Evolutionary conservation across 192 early-diverging fungal genomes (phyloP).

Genomic region (Lunasporangiospora selenospora): DNA sequence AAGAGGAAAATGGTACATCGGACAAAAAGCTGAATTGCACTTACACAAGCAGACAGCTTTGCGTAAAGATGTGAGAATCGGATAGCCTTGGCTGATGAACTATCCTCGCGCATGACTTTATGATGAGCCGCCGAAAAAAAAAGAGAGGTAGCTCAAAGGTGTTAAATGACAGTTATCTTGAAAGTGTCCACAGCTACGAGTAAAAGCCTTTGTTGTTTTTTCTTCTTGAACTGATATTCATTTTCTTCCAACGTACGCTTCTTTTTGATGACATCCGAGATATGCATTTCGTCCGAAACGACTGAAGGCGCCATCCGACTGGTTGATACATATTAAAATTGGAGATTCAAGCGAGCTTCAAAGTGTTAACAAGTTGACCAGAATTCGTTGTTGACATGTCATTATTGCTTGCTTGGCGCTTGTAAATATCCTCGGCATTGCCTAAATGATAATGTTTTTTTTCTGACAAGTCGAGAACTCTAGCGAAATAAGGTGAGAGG

Average conservation of each 20-base stretch:
- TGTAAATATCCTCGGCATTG: no score
- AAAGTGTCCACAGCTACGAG: no score
- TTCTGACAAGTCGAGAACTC: no score
- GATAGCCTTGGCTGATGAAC: slow-evolving; percentile 57
- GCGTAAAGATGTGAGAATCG: slow-evolving; percentile 66
- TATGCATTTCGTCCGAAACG: slow-evolving; percentile 59
- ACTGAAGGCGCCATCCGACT: slow-evolving; percentile 64
- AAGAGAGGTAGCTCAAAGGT: neutral
- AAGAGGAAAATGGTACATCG: neutral
- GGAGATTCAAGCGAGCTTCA: neutral
- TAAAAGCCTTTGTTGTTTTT: no score
- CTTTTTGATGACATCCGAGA: slow-evolving; percentile 69
- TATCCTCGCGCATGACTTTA: slow-evolving; percentile 61
- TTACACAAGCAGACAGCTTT: slow-evolving; percentile 59
- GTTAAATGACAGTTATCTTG: neutral
- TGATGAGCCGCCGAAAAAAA: neutral
- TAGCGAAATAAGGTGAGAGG: no score
- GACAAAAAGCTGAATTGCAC: neutral
- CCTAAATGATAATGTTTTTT: no score
- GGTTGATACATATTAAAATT: neutral
- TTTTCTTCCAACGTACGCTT: slow-evolving; percentile 64
- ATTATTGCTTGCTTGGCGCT: no score
- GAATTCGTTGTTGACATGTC: no score
- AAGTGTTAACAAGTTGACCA: no score
- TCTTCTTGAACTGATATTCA: no score